Evolutionary conservation across 495 filamentous ascomycete species (phyloP), one percentile per base, ranked within the genome.

Genomic region (Penicillium nucicola): DNA sequence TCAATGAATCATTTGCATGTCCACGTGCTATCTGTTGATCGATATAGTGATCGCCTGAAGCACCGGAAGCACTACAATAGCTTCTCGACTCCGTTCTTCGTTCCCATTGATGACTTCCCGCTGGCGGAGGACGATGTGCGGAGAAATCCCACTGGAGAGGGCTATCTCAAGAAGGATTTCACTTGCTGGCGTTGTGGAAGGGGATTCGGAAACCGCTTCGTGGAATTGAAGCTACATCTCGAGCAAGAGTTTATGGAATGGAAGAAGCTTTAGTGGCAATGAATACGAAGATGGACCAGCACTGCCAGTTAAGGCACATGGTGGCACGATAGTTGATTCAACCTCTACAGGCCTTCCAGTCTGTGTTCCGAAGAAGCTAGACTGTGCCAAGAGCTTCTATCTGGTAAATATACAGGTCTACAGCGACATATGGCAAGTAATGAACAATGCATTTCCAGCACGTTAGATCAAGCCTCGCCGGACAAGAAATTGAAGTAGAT

Each of bases 1-100:
- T 87, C 82, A 15, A 96, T 98, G 93, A 85, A 82, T 45, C 89
- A 97, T 68, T 66, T 98, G 46, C 93, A 98, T 66, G 77, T 98
- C 14, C 93, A 98, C 68, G 82, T 98, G 31, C 64, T 98, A 25
- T 84, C 85, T 14, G 68, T 76, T 25, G 93, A 98, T 66, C 78
- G 84, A 63, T 70, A 79, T 46, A 88, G 84, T 37, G 79, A 84
- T 28, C 77, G 73, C 20, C 54, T 96, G 60, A 89, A 87, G 69
- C 84, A 91, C 61, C 72, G 80, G 46, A 95, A 91, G 62, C 93
- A 98, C 72, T 97, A 97, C 69, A 92, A 91, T 62, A 89, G 84
- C 55, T 97, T 98, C 68, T 78, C 83, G 17, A 96, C 90, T 30
- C 76, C 78, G n/a, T 98, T 98, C 63, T 85, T 98, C 20, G 77